Evolutionary conservation across 2,329 filamentous ascomycete genomes (phyloP), one percentile per base, ranked within the genome.

Genomic region (Gaeumannomyces sp.): DNA sequence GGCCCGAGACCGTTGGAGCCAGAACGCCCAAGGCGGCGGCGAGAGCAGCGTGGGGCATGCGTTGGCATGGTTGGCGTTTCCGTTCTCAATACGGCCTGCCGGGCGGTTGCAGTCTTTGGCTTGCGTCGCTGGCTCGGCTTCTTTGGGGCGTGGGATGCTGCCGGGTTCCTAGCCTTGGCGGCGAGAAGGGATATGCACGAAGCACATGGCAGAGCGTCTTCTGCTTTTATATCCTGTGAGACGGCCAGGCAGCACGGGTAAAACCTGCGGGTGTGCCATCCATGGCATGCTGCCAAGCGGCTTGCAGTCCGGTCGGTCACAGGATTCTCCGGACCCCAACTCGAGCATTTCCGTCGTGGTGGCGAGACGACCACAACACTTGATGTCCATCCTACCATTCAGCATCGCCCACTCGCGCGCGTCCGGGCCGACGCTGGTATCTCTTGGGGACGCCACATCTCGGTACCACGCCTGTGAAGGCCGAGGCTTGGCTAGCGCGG

Each of bases 1-100:
- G 71, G 2, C 71, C 72, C 1, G 70, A 68, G 33, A 59, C 57
- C 29, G 56, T n/a, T 13, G 27, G 50, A 11, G 45, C 45, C 45
- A 53, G 45, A 25, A 25, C 6, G 22, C 45, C 45, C 19, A 25
- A 10, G 7, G 22, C 50, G 19, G 61, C 61, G 45, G 31, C 8
- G 11, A 58, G 50, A 4, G 57, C 56, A 22, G 57, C 57, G 14
- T 28, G 2, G n/a, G n/a, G n/a, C n/a, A n/a, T n/a, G 57, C 57
- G 57, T 59, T n/a, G n/a, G 57, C 57, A 59, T 59, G 57, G 57
- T 59, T 4, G 45, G 22, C 22, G 45, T 11, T n/a, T n/a, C 22
- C 11, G 45, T 11, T 11, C 45, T 25, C 25, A 22, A 25, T 10
- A 22, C 45, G 8, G 22, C 1, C 45, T 53, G 22, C 45, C 45